These are phyloP conservation scores for Hordeum pubiflorum DNA, from an alignment of 202 grass and related monocot species.

Conservation along the genomic window DNA sequence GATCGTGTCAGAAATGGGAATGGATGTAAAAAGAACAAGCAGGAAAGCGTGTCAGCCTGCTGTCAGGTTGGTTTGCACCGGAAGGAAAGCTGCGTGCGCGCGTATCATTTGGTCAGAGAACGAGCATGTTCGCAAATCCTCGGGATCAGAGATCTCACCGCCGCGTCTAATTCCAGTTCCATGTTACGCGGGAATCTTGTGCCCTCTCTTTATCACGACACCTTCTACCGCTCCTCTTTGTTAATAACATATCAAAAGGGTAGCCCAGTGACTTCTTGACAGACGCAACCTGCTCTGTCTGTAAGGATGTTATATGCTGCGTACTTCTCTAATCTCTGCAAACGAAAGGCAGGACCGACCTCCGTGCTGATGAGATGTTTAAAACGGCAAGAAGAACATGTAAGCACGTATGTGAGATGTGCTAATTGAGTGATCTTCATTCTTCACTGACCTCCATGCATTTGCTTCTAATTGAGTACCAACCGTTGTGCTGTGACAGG, in stretches of 20 bases:
- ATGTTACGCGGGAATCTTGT: background rate
- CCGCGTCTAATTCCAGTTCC: background rate
- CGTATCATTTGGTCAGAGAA: conserved; percentile 26
- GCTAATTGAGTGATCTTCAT: too few species aligned
- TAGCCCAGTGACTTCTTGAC: background rate
- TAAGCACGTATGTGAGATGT: background rate
- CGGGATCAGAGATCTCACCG: conserved; percentile 38
- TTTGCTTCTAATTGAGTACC: too few species aligned
- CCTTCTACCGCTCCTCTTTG: background rate
- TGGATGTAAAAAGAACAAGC: background rate
- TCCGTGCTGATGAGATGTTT: background rate
- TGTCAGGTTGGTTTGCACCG: background rate
- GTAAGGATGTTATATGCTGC: background rate
- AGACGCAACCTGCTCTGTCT: background rate
- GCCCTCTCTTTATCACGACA: background rate
- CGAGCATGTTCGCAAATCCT: conserved; percentile 41
- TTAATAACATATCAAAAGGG: background rate
- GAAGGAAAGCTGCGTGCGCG: background rate
- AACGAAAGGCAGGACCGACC: background rate
- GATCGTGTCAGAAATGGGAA: background rate
- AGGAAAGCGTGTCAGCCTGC: background rate
- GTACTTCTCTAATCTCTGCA: background rate
- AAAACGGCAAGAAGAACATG: background rate
- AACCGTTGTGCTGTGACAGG: too few species aligned
- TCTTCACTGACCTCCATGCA: too few species aligned